Base-by-base conservation (phyloP, 495 filamentous ascomycete genomes). In the Hypoxylon fragiforme region DNA sequence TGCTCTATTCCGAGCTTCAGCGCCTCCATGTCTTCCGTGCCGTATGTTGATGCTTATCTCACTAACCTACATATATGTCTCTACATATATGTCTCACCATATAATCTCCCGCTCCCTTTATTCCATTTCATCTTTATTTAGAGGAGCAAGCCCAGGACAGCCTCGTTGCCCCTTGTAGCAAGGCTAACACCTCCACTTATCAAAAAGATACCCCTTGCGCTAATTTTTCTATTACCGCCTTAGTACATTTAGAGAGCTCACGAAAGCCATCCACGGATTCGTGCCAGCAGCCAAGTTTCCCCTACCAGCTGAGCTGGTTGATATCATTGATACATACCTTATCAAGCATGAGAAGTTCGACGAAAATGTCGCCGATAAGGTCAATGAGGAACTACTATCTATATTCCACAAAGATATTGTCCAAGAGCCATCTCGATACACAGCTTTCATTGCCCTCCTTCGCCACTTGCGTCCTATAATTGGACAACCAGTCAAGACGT, bases 351-450 rank as follows among this genome's bases (percentile, higher is more conserved):
- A 63, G 36, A 73, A 74, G 40, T 73, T 77, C 42, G 85, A 87
- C 44, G 84, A 86, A 26, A 68, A 73, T 36, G 78, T 81, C 20
- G 74, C 78, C 8, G 79, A 86, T 37, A 79, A 81, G 21, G 70
- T 89, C 44, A 83, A 87, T 38, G 84, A 88, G 7, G 86, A 89
- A 50, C 72, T 91, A 2, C 70, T 85, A 15, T 68, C 68, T 13
- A 67, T 89, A 39, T 86, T 82, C 65, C 71, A 81, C 44, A 79
- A 76, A 59, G 71, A 73, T 32, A 78, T 89, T 14, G 67, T 70
- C 11, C 76, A 76, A 19, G 68, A 71, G 4, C 72, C 80, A 2
- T 73, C 77, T 31, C 81, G 77, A 47, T 78, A 80, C 61, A 81
- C 80, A 2, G 63, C 78, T 8, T 91, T 90, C 66, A 70, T 90